Evolutionary conservation across 352 stramenopile species (phyloP).

Genomic region (Hyaloperonospora arabidopsidis): DNA sequence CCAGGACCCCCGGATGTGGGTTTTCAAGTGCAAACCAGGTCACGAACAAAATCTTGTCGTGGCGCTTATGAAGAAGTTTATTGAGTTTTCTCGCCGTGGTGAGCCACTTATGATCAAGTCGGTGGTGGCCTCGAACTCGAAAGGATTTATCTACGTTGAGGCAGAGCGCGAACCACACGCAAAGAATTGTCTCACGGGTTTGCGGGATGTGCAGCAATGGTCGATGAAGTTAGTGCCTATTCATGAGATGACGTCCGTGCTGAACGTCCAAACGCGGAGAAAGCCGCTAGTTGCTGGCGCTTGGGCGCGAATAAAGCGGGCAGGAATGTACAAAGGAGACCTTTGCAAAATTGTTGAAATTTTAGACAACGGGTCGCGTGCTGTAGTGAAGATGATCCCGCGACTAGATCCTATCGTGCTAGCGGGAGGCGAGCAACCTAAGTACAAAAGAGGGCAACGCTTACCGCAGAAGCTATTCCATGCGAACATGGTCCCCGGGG

Average conservation of each 20-base stretch:
- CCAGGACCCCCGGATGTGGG: constrained; percentile 84
- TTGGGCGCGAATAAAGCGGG: constrained; percentile 83
- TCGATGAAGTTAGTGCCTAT: constrained; percentile 86
- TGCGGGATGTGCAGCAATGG: constrained; percentile 81
- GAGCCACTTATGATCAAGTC: constrained; percentile 83
- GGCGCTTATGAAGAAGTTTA: constrained; percentile 87
- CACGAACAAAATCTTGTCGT: constrained; percentile 83
- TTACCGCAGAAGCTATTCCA: constrained; percentile 84
- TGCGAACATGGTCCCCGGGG: constrained; percentile 49
- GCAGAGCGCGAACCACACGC: constrained; percentile 79
- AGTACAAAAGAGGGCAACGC: constrained; percentile 86
- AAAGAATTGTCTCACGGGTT: constrained; percentile 76
- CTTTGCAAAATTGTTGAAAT: constrained; percentile 85
- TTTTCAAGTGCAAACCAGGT: constrained; percentile 87
- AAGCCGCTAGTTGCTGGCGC: constrained; percentile 71
- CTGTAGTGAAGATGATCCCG: constrained; percentile 82
- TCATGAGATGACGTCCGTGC: constrained; percentile 86
- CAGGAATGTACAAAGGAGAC: constrained; percentile 81
- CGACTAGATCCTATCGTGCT: constrained; percentile 73
- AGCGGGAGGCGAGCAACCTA: constrained; percentile 62
- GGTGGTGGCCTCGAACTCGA: constrained; percentile 80
- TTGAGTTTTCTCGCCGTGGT: constrained; percentile 77
- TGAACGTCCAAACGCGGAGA: constrained; percentile 78
- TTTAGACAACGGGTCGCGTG: constrained; percentile 74
- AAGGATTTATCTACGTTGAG: constrained; percentile 87